A percentile compares a stretch with the other conserved stretches of the same genome.
Conservation (phyloP, 495 filamentous ascomycete species). For the Staphylotrichum tortipilum region DNA sequence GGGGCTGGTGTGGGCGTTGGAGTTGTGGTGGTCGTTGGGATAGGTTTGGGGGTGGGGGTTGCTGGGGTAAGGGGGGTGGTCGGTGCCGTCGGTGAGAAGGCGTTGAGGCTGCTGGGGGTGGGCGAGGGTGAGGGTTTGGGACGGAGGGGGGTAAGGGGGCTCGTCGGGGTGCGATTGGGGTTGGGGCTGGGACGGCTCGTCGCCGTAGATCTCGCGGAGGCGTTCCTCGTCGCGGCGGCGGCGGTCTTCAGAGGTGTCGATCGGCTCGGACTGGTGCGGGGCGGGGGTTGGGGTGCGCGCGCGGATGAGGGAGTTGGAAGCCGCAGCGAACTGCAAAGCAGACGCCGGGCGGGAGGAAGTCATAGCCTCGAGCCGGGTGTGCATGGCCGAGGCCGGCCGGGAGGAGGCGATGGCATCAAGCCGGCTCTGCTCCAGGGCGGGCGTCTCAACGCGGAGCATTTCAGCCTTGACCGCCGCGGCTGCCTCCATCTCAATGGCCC, state of each 20-base stretch:
- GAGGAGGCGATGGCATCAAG: constrained; percentile 6
- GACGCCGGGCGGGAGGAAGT: constrained; percentile 11
- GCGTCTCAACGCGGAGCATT: background rate
- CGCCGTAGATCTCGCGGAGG: constrained; percentile 46
- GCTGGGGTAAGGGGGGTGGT: background rate
- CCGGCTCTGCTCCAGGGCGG: background rate
- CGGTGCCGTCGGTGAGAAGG: background rate
- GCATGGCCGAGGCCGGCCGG: constrained; percentile 1
- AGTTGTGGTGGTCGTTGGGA: constrained; percentile 21
- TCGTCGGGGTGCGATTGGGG: constrained; percentile 20
- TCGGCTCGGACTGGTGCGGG: constrained; percentile 7
- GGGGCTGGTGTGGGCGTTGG: constrained; percentile 12
- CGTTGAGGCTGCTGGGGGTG: background rate
- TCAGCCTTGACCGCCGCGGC: constrained; percentile 25
- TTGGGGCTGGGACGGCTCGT: too few species aligned
- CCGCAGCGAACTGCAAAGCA: constrained; percentile 8
- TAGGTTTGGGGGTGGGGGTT: constrained; percentile 5
- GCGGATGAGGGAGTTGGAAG: constrained; percentile 5
- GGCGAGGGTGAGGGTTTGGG: background rate
- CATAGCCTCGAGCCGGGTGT: background rate
- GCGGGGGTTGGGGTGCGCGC: constrained; percentile 6
- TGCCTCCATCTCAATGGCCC: constrained; percentile 6
- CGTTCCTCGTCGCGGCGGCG: constrained; percentile 41
- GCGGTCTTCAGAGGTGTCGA: constrained; percentile 24
- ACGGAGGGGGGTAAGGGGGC: background rate